Conservation (phyloP, 2,329 filamentous ascomycete species). For the Aspergillus pseudoviridinutans region DNA sequence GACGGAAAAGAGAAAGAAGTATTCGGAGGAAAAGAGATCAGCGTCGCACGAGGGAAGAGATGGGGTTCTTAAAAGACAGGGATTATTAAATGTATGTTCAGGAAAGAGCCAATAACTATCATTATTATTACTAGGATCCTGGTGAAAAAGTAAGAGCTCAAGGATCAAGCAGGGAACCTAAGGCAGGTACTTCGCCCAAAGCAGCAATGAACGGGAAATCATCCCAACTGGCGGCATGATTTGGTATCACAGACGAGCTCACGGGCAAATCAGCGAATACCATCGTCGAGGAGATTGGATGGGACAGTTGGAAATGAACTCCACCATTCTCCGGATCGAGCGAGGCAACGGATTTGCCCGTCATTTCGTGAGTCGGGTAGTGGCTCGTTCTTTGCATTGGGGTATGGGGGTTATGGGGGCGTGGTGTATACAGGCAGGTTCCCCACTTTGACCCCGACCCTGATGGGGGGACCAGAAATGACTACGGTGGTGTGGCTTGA, state of each 20-base stretch:
- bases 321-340: constrained; percentile 19
- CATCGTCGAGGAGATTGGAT: background rate
- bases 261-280: background rate
- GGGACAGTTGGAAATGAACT: background rate
- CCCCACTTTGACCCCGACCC: background rate
- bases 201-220: background rate
- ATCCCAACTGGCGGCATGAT: background rate
- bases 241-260: background rate
- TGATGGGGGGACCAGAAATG: background rate
- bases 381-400: background rate
- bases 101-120: background rate
- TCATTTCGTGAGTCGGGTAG: constrained; percentile 1
- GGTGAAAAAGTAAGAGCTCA: background rate
- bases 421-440: background rate
- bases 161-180: background rate
- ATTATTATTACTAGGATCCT: background rate
- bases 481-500: background rate
- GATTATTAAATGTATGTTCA: background rate
- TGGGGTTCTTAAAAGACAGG: constrained; percentile 11
- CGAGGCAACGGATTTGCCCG: background rate
- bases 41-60: constrained; percentile 11
- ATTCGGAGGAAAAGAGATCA: constrained; percentile 7
- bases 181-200: background rate
- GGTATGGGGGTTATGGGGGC: background rate
- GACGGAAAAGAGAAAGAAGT: background rate